Base-by-base conservation (phyloP, 805 yeast genomes). In the Cyberlindnera xishuangbannaensis region DNA sequence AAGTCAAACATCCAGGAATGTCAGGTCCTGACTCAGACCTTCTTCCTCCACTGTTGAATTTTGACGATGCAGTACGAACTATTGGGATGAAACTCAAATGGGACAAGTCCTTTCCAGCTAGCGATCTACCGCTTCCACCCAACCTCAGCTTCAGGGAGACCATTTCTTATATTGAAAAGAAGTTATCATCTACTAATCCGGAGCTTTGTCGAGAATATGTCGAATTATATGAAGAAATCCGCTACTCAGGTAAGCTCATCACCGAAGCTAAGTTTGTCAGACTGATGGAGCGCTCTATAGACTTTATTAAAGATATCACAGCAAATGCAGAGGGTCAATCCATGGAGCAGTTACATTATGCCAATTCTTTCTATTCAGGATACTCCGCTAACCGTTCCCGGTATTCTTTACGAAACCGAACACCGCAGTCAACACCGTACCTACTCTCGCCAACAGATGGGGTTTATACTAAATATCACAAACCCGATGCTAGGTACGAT, bases 181-280 rank as follows among this genome's bases (percentile, higher is more conserved):
- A 35, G 36, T 33, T 24, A 10, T 37, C 49, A 2, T 32, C 55
- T 39, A 29, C 56, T 42, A 14, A 41, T 18, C n/a, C 34, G 2
- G 21, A 18, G 3, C 22, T 45, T 13, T 45, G 46, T 23, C 41
- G 46, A 20, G 52, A 60, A 22, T 71, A 71, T 40, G 59, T 76
- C 4, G 62, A 60, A 4, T 54, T 73, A 11, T 87, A 85, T 58
- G 95, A 87, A 44, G 61, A 63, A 31, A 64, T 80, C 23, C 63
- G 85, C 39, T 87, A 76, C 55, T 72, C 90, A 6, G 82, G 83
- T 3, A 55, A 63, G 14, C 65, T 74, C 13, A 73, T 85, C 13
- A 56, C 69, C 1, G 76, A 78, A 42, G 62, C 59, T 4, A 80
- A 79, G 25, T 75, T 87, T 48, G 56, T 73, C 18, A 67, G 62